Evolutionary conservation across 129 eudicot species (phyloP).

Genomic region (Mikania micrantha): DNA sequence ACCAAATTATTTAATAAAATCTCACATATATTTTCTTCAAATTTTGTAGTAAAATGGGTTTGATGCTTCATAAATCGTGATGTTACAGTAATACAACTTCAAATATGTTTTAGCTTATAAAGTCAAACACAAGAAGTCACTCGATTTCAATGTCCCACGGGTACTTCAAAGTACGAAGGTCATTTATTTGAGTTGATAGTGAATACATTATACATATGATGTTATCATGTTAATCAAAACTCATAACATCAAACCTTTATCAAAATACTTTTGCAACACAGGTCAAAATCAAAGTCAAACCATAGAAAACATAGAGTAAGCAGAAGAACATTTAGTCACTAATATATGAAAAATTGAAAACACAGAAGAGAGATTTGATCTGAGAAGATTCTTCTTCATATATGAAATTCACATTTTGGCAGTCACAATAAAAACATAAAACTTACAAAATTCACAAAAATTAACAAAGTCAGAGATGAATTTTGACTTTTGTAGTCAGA

Average conservation of each 20-base stretch:
- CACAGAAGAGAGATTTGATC: neutral
- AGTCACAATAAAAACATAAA: neutral
- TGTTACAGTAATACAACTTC: neutral
- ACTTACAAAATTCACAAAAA: neutral
- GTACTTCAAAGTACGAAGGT: neutral
- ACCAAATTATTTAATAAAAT: slow-evolving; percentile 1
- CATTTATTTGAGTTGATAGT: neutral
- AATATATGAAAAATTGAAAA: neutral
- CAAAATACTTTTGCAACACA: slow-evolving; percentile 4
- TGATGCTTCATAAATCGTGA: neutral
- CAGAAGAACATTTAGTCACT: slow-evolving; percentile 12
- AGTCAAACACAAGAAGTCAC: neutral
- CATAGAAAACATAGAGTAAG: neutral
- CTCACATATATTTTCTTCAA: neutral
- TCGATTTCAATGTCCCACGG: neutral
- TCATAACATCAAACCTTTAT: slow-evolving; percentile 4
- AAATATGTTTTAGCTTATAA: neutral
- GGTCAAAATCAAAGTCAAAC: slow-evolving; percentile 12
- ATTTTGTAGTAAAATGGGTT: neutral
- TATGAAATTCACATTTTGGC: slow-evolving; percentile 2
- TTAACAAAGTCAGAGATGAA: neutral
- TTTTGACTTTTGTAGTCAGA: slow-evolving; percentile 10
- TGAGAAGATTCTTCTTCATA: neutral
- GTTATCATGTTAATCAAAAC: neutral
- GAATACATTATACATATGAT: neutral